These are phyloP conservation scores for Sporothrix schenckii DNA, from an alignment of 2,329 filamentous ascomycete genomes.

Conservation along the genomic window DNA sequence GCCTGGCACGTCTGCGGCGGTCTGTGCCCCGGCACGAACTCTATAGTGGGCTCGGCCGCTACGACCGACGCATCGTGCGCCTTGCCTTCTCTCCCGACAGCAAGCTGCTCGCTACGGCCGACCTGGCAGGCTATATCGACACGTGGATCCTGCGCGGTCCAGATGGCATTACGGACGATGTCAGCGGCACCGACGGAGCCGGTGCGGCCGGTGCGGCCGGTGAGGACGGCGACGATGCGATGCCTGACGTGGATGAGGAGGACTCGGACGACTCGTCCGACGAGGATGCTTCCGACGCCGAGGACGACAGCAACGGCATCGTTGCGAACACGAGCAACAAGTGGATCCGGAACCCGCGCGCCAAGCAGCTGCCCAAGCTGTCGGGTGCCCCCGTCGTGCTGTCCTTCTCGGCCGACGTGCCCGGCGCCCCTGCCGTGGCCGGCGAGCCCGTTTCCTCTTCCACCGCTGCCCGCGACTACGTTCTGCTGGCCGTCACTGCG, in stretches of 20 bases:
- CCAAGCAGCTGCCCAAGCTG: conserved; percentile 69
- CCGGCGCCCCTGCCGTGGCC: conserved; percentile 38
- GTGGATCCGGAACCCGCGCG: conserved; percentile 76
- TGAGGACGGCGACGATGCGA: conserved; percentile 33
- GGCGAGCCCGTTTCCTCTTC: conserved; percentile 25
- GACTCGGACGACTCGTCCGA: conserved; percentile 39
- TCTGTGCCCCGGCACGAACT: conserved; percentile 58
- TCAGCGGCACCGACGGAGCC: conserved; percentile 37
- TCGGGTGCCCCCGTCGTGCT: conserved; percentile 66
- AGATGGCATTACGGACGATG: conserved; percentile 46
- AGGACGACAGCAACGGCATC: neutral
- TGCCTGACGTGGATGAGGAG: conserved; percentile 41
- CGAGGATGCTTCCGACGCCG: conserved; percentile 49
- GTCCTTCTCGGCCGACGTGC: conserved; percentile 63
- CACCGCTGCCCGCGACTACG: conserved; percentile 50
- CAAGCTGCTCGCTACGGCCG: conserved; percentile 74
- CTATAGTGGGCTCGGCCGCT: conserved; percentile 71
- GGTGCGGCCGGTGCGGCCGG: conserved; percentile 36
- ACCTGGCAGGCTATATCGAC: conserved; percentile 83
- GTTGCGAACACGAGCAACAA: conserved; percentile 36
- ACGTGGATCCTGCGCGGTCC: conserved; percentile 74
- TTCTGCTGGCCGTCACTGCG: conserved; percentile 57
- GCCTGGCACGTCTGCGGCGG: conserved; percentile 51
- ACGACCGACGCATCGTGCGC: conserved; percentile 75
- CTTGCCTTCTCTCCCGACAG: conserved; percentile 79